Percentiles rank a stretch among this genome's conserved stretches.
These are phyloP conservation scores for Astrephomene gubernaculifera DNA, from an alignment of 139 green algal species.

Conservation along the genomic window DNA sequence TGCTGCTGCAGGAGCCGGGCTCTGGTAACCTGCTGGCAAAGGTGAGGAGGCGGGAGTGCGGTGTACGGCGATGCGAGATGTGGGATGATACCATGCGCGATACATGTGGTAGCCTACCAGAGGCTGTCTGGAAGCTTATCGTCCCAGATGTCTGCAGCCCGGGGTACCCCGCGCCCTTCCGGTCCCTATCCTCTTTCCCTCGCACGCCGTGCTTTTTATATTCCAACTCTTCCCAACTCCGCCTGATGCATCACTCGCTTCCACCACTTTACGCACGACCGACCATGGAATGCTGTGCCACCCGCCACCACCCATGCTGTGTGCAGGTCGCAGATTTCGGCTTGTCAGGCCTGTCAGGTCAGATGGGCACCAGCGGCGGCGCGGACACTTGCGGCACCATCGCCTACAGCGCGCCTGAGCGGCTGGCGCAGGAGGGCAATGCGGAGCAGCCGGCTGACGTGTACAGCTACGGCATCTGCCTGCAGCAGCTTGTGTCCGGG, in stretches of 20 bases:
- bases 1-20: neutral
- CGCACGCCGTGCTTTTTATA: too few species aligned
- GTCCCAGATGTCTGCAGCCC: too few species aligned
- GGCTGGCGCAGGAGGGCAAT: neutral
- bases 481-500: slow-evolving; percentile 32
- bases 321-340: slow-evolving; percentile 26
- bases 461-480: slow-evolving; percentile 38
- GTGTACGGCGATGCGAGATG: too few species aligned
- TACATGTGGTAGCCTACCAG: too few species aligned
- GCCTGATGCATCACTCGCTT: too few species aligned
- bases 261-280: too few species aligned
- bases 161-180: too few species aligned
- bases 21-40: neutral
- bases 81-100: too few species aligned
- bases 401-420: slow-evolving; percentile 28
- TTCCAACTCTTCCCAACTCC: too few species aligned
- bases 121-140: too few species aligned
- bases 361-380: slow-evolving; percentile 3
- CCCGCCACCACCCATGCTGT: neutral
- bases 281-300: too few species aligned
- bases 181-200: too few species aligned
- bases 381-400: slow-evolving; percentile 15
- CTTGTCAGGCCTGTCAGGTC: slow-evolving; percentile 8
- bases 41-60: slow-evolving; percentile 1
- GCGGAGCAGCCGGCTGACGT: slow-evolving; percentile 34